Conservation (phyloP, 1,139 yeast species). For the Taiozyma sp. region DNA sequence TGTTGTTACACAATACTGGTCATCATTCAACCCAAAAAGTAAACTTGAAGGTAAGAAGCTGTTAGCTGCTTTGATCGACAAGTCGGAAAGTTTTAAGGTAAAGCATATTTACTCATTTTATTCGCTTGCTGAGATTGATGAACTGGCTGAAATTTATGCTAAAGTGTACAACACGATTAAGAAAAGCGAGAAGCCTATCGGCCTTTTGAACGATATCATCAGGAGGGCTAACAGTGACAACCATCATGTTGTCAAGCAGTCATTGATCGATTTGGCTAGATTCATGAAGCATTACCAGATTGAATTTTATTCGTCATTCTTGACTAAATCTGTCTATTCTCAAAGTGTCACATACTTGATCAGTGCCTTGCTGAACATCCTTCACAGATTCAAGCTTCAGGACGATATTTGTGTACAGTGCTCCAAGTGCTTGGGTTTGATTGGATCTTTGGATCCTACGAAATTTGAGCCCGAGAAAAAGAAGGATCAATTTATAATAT, state of each 20-base stretch:
- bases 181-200: slow-evolving; percentile 27
- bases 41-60: slow-evolving; percentile 27
- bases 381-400: slow-evolving; percentile 50
- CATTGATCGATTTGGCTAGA: slow-evolving; percentile 57
- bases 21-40: slow-evolving; percentile 40
- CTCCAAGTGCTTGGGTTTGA: slow-evolving; percentile 63
- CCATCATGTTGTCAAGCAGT: slow-evolving; percentile 72
- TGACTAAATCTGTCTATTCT: slow-evolving; percentile 11
- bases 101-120: slow-evolving; percentile 40
- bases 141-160: slow-evolving; percentile 28
- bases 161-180: slow-evolving; percentile 24
- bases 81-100: slow-evolving; percentile 24
- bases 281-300: slow-evolving; percentile 16
- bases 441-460: slow-evolving; percentile 77
- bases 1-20: slow-evolving; percentile 61
- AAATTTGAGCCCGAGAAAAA: slow-evolving; percentile 46
- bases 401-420: slow-evolving; percentile 50
- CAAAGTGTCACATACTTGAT: slow-evolving; percentile 40
- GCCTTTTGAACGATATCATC: slow-evolving; percentile 43
- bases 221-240: slow-evolving; percentile 62
- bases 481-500: slow-evolving; percentile 40
- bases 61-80: slow-evolving; percentile 23
- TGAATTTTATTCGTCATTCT: slow-evolving; percentile 14
- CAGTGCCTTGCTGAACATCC: slow-evolving; percentile 51
- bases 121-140: slow-evolving; percentile 43